Evolutionary conservation across 305 asterid species (phyloP), one percentile per base, ranked within the genome.

Genomic region (Rubia peregrina): DNA sequence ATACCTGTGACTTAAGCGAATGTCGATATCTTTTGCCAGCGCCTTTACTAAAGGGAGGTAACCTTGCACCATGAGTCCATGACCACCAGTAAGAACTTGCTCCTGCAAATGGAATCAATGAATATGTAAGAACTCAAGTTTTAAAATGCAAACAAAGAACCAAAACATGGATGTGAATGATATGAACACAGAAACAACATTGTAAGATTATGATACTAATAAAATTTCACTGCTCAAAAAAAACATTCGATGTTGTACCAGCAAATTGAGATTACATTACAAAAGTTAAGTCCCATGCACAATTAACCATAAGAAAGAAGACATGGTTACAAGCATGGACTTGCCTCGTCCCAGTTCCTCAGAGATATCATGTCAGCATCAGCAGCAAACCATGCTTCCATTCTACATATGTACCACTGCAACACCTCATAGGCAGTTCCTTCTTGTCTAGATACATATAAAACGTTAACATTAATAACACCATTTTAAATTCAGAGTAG

Each of bases 301-400:
- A 26, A 44, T 21, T 67, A 65, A 46, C 5, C 22, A 40, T 73
- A 67, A 72, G 74, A 69, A 14, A 44, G 21, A n/a, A 44, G 10
- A 46, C 53, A 33, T n/a, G 70, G 65, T 0, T 59, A 55, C 4
- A 49, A 30, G 67, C 21, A 77, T 11, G 68, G 70, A 79, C 87
- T 78, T 81, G 77, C 98, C 94, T 94, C 91, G 82, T 94, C 97
- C 97, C 97, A 94, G 73, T 91, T 92, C 76, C 87, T 88, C 82
- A 88, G 90, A 68, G 97, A 89, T 78, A 91, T 91, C 95, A 85
- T 89, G 77, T 89, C 95, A 68, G 96, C 92, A 87, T 91, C 98
- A 19, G 98, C 96, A 81, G 97, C 97, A 84, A 94, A 94, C 98
- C 98, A 94, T 56, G 98, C 98, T 81, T 94, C 98, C 97, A 94